Base-by-base conservation (phyloP, 2,329 filamentous ascomycete genomes). In the Diaporthe ilicicola region DNA sequence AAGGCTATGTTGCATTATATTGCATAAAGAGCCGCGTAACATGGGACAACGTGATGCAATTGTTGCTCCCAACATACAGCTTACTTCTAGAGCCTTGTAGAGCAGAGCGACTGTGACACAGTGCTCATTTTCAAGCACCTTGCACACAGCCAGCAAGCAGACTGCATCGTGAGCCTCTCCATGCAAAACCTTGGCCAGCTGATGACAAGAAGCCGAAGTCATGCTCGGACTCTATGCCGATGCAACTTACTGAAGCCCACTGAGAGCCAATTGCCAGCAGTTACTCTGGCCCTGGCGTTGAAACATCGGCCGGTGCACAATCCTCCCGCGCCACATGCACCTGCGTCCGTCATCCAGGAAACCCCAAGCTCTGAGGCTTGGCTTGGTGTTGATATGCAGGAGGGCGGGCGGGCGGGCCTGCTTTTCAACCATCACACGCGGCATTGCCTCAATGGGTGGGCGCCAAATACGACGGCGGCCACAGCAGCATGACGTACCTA, bases 401-500 rank as follows among this genome's bases (percentile, higher is more conserved):
- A 4, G 4, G 17, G 32, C 29, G 19, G 9, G 54, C 59, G 10
- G 27, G n/a, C 59, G 15, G 59, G 42, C 42, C 34, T 48, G 42
- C 59, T 3, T 13, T 62, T 48, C 27, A 42, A 22, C 42, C 59
- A 24, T 44, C 19, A 39, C 19, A 62, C 42, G 42, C 42, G 59
- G 27, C 42, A 62, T 34, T 48, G 10, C 37, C 10, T 44, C 13
- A 15, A 7, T 34, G 19, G 42, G n/a, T 17, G 51, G 29, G 51
- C 37, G 59, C 59, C 59, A 62, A 50, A 50, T 50, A 50, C 59
- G 59, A 64, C 59, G 59, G 59, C 29, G 46, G 59, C 59, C 59
- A 64, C n/a, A 37, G 59, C 59, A 64, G 59, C 44, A 50, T 50
- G 59, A 64, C 59, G 59, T n/a, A n/a, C n/a, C n/a, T n/a, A n/a